Evolutionary conservation across 169 alveolate species (phyloP).

Genomic region (Cryptosporidium xiaoi): DNA sequence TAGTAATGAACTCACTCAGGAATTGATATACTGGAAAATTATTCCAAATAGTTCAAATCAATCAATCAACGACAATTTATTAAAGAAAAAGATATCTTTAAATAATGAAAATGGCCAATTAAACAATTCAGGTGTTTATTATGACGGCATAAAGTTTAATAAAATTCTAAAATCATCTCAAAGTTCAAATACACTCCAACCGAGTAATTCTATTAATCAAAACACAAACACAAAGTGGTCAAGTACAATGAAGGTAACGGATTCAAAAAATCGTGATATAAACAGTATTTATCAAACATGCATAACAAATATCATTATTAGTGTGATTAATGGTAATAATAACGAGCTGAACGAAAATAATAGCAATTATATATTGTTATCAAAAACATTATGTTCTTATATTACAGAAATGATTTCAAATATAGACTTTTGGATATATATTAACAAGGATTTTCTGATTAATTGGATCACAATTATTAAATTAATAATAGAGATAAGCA

Average conservation of each 20-base stretch:
- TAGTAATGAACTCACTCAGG: slow-evolving; percentile 7
- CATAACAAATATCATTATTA: slow-evolving; percentile 5
- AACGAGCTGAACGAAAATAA: neutral
- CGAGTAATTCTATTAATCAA: slow-evolving; percentile 11
- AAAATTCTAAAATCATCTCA: neutral
- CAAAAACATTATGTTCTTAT: slow-evolving; percentile 26
- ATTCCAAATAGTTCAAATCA: slow-evolving; percentile 28
- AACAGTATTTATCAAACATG: slow-evolving; percentile 28
- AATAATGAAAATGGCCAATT: neutral
- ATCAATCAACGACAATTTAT: neutral
- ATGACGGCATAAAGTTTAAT: slow-evolving; percentile 35
- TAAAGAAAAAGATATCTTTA: neutral
- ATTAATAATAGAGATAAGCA: slow-evolving; percentile 12
- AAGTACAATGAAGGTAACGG: slow-evolving; percentile 2
- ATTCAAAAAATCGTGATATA: slow-evolving; percentile 8
- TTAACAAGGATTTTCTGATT: slow-evolving; percentile 4
- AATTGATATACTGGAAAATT: slow-evolving; percentile 33
- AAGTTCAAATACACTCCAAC: neutral
- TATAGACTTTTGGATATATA: slow-evolving; percentile 50
- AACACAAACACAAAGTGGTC: slow-evolving; percentile 35
- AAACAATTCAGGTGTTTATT: slow-evolving; percentile 1
- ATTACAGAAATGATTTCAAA: slow-evolving; percentile 24
- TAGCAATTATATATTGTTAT: neutral
- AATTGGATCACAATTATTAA: slow-evolving; percentile 35
- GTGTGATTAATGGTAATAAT: neutral